Percentiles rank a stretch among this genome's conserved stretches.
Evolutionary conservation across 129 eudicot genomes (phyloP).

Genomic region (Helichrysum umbraculigerum): DNA sequence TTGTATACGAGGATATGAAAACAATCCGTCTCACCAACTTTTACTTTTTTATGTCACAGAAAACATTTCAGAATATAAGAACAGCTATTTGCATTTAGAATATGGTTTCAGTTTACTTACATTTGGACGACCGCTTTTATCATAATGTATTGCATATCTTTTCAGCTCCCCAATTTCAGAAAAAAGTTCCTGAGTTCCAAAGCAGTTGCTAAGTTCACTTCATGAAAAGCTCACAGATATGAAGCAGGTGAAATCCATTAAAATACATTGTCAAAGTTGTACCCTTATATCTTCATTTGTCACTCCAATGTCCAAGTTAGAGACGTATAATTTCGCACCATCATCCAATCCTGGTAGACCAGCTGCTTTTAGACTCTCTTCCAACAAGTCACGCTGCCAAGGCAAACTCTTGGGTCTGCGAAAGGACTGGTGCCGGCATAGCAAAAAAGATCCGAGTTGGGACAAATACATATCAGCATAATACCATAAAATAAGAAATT

Average conservation of each 20-base stretch:
- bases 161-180: constrained; percentile 91
- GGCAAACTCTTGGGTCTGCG: constrained; percentile 75
- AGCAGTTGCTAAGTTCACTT: constrained; percentile 31
- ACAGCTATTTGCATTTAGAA: neutral
- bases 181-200: constrained; percentile 76
- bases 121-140: constrained; percentile 81
- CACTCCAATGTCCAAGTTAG: constrained; percentile 89
- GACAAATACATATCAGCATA: constrained; percentile 61
- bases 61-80: neutral
- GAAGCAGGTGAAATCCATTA: constrained; percentile 15
- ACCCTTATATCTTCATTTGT: constrained; percentile 97
- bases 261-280: constrained; percentile 39
- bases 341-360: constrained; percentile 69
- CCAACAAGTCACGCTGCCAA: constrained; percentile 83
- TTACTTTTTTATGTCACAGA: neutral
- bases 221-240: constrained; percentile 23
- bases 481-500: constrained; percentile 42
- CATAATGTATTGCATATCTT: constrained; percentile 90
- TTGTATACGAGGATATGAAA: neutral
- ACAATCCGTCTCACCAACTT: neutral
- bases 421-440: constrained; percentile 72
- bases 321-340: constrained; percentile 68
- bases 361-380: constrained; percentile 82
- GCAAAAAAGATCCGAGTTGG: constrained; percentile 49
- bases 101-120: constrained; percentile 44